Evolutionary conservation across 2,329 filamentous ascomycete genomes (phyloP).

Genomic region (Colletotrichum lindemuthianum): DNA sequence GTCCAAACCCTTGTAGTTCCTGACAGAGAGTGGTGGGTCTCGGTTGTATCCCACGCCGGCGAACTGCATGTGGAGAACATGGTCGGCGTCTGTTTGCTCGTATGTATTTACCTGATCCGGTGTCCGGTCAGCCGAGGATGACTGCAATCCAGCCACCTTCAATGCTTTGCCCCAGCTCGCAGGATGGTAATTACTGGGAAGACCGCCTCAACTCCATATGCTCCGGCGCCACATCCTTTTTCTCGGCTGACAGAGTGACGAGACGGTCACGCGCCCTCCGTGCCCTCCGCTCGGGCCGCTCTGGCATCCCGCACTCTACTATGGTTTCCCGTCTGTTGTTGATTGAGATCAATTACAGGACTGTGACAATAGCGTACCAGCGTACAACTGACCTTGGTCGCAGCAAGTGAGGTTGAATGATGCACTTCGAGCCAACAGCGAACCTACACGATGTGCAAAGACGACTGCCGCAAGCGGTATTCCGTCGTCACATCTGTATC

Average conservation of each 20-base stretch:
- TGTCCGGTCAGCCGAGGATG: slow-evolving; percentile 15
- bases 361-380: not conserved
- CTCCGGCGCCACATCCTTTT: not conserved
- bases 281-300: slow-evolving; percentile 23
- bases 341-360: slow-evolving; percentile 10
- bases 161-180: too few relatives aligned
- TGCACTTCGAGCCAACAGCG: too few relatives aligned
- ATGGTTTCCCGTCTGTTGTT: not conserved
- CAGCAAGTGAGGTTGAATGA: too few relatives aligned
- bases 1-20: slow-evolving; percentile 10
- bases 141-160: not conserved
- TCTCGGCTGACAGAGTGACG: slow-evolving; percentile 5
- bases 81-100: not conserved
- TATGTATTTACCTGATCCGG: too few relatives aligned
- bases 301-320: slow-evolving; percentile 20
- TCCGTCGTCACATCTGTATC: too few relatives aligned
- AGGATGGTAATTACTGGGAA: not conserved
- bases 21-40: slow-evolving; percentile 11
- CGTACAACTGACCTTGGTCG: too few relatives aligned
- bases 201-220: not conserved
- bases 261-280: slow-evolving; percentile 5
- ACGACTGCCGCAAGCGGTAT: slow-evolving; percentile 14
- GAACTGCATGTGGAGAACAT: not conserved
- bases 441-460: too few relatives aligned
- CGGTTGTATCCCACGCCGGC: not conserved